Evolutionary conservation across 2,329 filamentous ascomycete species (phyloP).

Genomic region (Teratosphaeria gauchensis): DNA sequence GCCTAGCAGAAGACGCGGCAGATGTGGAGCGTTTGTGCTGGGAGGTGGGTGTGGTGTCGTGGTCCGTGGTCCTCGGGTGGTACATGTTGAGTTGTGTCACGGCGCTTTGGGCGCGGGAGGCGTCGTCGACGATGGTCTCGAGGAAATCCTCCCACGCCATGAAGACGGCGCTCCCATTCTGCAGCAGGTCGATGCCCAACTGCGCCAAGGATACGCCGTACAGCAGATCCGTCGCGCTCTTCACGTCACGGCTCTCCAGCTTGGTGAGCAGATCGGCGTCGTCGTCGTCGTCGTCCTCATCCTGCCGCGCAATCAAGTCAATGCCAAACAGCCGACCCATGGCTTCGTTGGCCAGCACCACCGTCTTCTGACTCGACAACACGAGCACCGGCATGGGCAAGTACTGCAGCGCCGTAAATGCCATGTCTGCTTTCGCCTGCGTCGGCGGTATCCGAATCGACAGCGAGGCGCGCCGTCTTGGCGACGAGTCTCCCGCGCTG

Average conservation of each 20-base stretch:
- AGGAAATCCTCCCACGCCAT: constrained; percentile 44
- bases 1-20: constrained; percentile 2
- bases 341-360: constrained; percentile 65
- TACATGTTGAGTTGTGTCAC: constrained; percentile 19
- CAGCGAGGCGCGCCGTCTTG: constrained; percentile 16
- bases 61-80: constrained; percentile 10
- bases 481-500: constrained; percentile 11
- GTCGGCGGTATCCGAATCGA: constrained; percentile 25
- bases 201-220: constrained; percentile 58
- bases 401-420: constrained; percentile 62
- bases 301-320: constrained; percentile 24
- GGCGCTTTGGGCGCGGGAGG: constrained; percentile 18
- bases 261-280: constrained; percentile 5
- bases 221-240: constrained; percentile 48
- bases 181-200: constrained; percentile 63
- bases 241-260: constrained; percentile 14
- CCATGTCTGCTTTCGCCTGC: constrained; percentile 29
- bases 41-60: constrained; percentile 12
- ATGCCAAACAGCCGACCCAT: constrained; percentile 61
- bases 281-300: constrained; percentile 5
- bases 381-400: constrained; percentile 64
- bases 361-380: constrained; percentile 57
- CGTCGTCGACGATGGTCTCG: constrained; percentile 34
- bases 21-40: constrained; percentile 15
- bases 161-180: constrained; percentile 50